Evolutionary conservation across 1,284 basidiomycete species (phyloP), one percentile per base, ranked within the genome.

Genomic region (Meripilus lineatus): DNA sequence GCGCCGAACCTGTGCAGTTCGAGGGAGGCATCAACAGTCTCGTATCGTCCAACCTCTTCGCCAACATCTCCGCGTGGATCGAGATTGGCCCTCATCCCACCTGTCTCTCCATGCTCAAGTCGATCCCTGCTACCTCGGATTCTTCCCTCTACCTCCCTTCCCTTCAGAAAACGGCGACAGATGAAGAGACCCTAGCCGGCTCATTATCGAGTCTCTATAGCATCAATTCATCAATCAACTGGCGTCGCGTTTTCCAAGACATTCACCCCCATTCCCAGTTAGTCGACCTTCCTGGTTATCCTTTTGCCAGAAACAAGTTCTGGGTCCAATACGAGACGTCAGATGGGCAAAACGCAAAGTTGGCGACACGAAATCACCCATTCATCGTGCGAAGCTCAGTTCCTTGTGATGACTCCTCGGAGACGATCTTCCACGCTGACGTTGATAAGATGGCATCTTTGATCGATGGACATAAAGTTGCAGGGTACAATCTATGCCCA

Each of bases 31-130:
- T 84, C 2, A 58, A 56, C 13, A 59, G 67, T 2, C 63, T 79
- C 5, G 30, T 68, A 3, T 45, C 60, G 3, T 49, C 47, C 11
- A 30, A 61, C 4, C 62, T 58, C 15, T 52, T 65, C 25, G 40
- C 55, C 21, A 48, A 55, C 5, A 56, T 71, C 13, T 64, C 67
- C n/a, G 66, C 66, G 0, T 85, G 77, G 75, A 67, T 87, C 5
- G 84, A 87, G 56, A 67, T 85, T 32, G 79, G 84, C 4, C 79
- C 83, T 8, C 79, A 83, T 51, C 63, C 75, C 0, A 70, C 71
- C 3, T 71, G 71, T 15, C 60, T 83, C 3, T 72, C 79, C 0
- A 75, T 83, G 71, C 54, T 87, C 5, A 55, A 53, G 8, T 38
- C 42, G 7, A 52, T 44, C n/a, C 35, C 56, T 55, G 46, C 54